A percentile compares a stretch with the other conserved stretches of the same genome.
Evolutionary conservation across 2,329 filamentous ascomycete species (phyloP).

Genomic region (Xylaria sp.): DNA sequence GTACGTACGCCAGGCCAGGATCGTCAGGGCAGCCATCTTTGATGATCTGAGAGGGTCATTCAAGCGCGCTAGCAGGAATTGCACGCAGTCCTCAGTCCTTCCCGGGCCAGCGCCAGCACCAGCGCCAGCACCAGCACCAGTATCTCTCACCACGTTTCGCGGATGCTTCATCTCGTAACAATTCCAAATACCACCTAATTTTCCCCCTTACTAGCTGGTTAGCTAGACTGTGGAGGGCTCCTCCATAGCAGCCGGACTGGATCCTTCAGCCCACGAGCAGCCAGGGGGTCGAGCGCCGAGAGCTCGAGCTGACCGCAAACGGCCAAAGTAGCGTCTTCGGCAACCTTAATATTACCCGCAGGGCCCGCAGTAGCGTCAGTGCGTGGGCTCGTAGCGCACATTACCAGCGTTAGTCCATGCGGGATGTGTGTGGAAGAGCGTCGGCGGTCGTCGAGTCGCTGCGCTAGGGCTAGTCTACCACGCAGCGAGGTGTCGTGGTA

Average conservation of each 20-base stretch:
- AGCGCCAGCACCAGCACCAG: no score
- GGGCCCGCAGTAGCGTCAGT: constrained; percentile 24
- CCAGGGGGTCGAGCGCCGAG: constrained; percentile 7
- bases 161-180: constrained; percentile 17
- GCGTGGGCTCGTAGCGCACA: constrained; percentile 1
- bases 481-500: background rate
- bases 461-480: no score
- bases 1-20: no score
- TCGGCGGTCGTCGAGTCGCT: no score
- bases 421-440: no score
- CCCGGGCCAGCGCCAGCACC: no score
- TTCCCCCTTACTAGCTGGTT: constrained; percentile 1
- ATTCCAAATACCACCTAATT: constrained; percentile 27
- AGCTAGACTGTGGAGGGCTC: constrained; percentile 15
- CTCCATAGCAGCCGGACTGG: constrained; percentile 19
- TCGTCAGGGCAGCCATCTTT: constrained; percentile 23
- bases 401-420: no score
- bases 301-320: constrained; percentile 11
- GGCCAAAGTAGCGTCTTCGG: constrained; percentile 19
- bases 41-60: background rate
- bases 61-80: constrained; percentile 20
- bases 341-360: constrained; percentile 26
- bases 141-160: constrained; percentile 27
- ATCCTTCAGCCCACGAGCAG: constrained; percentile 27
- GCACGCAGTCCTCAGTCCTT: background rate